These are phyloP conservation scores for Candida oleophila DNA, from an alignment of 805 yeast genomes.

Conservation along the genomic window DNA sequence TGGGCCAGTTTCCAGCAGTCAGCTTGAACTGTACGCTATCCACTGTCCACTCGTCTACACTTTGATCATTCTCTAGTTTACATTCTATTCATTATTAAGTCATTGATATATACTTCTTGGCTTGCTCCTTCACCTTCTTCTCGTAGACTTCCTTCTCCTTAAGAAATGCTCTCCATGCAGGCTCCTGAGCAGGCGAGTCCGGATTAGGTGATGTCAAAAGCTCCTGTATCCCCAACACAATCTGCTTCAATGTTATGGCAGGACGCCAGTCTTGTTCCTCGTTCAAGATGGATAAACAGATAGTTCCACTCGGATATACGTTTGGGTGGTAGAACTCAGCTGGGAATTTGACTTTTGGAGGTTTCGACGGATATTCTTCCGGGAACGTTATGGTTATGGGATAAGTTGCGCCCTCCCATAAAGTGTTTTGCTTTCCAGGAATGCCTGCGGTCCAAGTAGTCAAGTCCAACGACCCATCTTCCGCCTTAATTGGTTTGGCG, in stretches of 20 bases:
- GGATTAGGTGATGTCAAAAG: constrained; percentile 88
- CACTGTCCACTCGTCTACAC: background rate
- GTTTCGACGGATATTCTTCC: constrained; percentile 92
- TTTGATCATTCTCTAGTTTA: background rate
- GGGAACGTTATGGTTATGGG: constrained; percentile 83
- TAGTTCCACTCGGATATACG: constrained; percentile 95
- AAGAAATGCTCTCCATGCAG: constrained; percentile 87
- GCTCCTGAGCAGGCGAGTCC: constrained; percentile 95
- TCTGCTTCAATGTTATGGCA: constrained; percentile 86
- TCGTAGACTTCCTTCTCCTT: constrained; percentile 70
- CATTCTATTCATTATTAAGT: background rate
- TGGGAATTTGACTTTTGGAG: constrained; percentile 91
- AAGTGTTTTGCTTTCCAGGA: constrained; percentile 85
- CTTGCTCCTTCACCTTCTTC: constrained; percentile 77
- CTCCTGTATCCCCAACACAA: constrained; percentile 90
- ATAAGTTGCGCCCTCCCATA: constrained; percentile 89
- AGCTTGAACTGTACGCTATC: too few relatives aligned
- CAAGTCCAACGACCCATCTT: constrained; percentile 82
- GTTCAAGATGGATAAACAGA: constrained; percentile 87
- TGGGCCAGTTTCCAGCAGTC: too few relatives aligned
- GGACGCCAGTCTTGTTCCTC: constrained; percentile 99
- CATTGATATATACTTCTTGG: constrained; percentile 52
- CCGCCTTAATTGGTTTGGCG: constrained; percentile 82
- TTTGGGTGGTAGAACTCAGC: constrained; percentile 94
- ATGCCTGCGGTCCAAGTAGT: constrained; percentile 93